A percentile compares a stretch with the other conserved stretches of the same genome.
phyloP scores from a whole-genome alignment of 495 filamentous ascomycete genomes.

The Neurospora sp. region DNA sequence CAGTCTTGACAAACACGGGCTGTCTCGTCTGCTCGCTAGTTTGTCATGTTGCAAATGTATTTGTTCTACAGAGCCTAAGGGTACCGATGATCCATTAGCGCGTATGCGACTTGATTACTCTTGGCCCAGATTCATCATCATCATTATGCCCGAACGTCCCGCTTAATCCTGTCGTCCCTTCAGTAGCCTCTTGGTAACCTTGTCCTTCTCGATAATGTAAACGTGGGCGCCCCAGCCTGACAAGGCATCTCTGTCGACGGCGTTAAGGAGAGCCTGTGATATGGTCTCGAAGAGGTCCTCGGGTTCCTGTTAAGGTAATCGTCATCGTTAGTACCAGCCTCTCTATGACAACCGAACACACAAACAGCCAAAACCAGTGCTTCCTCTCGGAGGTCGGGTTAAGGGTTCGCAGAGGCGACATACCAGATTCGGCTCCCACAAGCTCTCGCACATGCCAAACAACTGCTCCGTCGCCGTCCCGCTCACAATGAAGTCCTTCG shows the following conservation, averaged over 20 bases:
- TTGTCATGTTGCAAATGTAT: neutral
- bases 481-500: slow-evolving; percentile 97
- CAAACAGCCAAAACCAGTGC: neutral
- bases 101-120: neutral
- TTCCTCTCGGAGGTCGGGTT: neutral
- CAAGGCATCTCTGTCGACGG: slow-evolving; percentile 89
- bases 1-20: neutral
- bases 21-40: neutral
- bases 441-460: slow-evolving; percentile 94
- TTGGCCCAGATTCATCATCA: neutral
- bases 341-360: neutral
- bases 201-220: slow-evolving; percentile 99
- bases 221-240: slow-evolving; percentile 98
- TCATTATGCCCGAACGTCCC: neutral
- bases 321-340: neutral
- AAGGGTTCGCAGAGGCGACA: slow-evolving; percentile 15
- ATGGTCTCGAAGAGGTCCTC: slow-evolving; percentile 98
- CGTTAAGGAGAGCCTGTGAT: slow-evolving; percentile 91
- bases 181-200: slow-evolving; percentile 94
- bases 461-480: slow-evolving; percentile 95
- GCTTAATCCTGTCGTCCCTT: slow-evolving; percentile 66
- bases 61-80: neutral
- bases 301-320: slow-evolving; percentile 46
- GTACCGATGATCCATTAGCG: neutral
- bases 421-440: slow-evolving; percentile 97